Evolutionary conservation across 2,329 filamentous ascomycete genomes (phyloP), one percentile per base, ranked within the genome.

Genomic region (Madurella fahalii): DNA sequence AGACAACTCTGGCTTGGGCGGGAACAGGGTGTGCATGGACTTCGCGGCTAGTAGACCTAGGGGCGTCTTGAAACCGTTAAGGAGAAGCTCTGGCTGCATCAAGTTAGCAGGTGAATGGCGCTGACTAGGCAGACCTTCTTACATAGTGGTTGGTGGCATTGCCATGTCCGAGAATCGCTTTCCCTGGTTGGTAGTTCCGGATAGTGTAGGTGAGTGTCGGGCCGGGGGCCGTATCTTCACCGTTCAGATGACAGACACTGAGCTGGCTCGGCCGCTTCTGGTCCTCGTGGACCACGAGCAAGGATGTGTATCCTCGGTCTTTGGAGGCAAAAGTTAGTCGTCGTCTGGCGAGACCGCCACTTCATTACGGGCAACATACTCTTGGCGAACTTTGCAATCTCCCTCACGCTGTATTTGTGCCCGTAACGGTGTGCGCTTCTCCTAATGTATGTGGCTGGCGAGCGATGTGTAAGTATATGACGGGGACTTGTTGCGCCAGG

Each of bases 61-160:
- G 0, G 93, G 90, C 0, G 94, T 99, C 65, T 89, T 87, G 78
- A 99, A 99, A 69, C 94, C 93, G 72, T 97, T 97, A 49, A 96
- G 80, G 40, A 96, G 69, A 80, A 66, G 62, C 40, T 66, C 64
- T 9, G 63, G 64, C 63, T 65, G 39, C 12, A 12, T 11, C 25
- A 1, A 1, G 53, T 63, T 52, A 63, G 60, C 46, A 40, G 9
- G 1, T 37, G 9, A 34, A 25, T 11, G 9, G 12, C 85, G 75
- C 94, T 94, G 90, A 71, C 95, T 95, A 43, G 94, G 79, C 37
- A 95, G 69, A 91, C 11, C 12, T 9, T 39, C 59, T 49, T 58
- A 65, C 64, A 43, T 90, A 90, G 73, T 96, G 92, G 47, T 89
- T 87, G 1, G 93, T 96, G 0, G 91, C 83, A 62, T 92, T 93